These are phyloP conservation scores for Trypanosoma cruzi DNA, from an alignment of 208 protist species.

Conservation along the genomic window DNA sequence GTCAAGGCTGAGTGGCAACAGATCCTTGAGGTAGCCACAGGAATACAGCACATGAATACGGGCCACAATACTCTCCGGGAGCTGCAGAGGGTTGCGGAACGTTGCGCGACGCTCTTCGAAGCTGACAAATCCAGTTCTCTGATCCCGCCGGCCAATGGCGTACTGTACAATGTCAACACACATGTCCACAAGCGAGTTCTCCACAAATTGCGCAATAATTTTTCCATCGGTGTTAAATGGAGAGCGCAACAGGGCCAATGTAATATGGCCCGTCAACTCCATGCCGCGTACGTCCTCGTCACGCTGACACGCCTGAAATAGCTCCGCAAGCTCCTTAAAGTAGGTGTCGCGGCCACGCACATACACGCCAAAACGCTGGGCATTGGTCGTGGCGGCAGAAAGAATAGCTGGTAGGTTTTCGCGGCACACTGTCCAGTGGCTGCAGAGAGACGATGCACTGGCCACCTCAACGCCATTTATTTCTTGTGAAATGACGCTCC, in stretches of 20 bases:
- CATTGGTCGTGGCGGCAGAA: constrained; percentile 44
- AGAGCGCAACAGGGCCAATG: constrained; percentile 47
- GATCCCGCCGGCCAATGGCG: constrained; percentile 57
- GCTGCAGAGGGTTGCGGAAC: constrained; percentile 73
- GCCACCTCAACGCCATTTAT: constrained; percentile 4
- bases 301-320: constrained; percentile 44
- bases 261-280: constrained; percentile 51
- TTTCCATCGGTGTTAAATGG: constrained; percentile 75
- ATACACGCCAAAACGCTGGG: constrained; percentile 63
- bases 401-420: constrained; percentile 66
- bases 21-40: constrained; percentile 64
- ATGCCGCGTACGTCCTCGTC: constrained; percentile 36
- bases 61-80: constrained; percentile 41
- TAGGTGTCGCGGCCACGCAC: constrained; percentile 48
- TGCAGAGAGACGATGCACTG: constrained; percentile 22
- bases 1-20: constrained; percentile 76
- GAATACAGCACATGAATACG: constrained; percentile 79
- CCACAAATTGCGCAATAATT: constrained; percentile 77
- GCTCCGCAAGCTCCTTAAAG: constrained; percentile 51
- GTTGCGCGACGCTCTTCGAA: constrained; percentile 65
- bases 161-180: constrained; percentile 85
- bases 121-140: constrained; percentile 64
- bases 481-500: constrained; percentile 1
- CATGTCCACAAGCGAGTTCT: constrained; percentile 41
- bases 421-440: constrained; percentile 49